Conservation (phyloP, 306 rosid genomes). For the Inga oerstediana region DNA sequence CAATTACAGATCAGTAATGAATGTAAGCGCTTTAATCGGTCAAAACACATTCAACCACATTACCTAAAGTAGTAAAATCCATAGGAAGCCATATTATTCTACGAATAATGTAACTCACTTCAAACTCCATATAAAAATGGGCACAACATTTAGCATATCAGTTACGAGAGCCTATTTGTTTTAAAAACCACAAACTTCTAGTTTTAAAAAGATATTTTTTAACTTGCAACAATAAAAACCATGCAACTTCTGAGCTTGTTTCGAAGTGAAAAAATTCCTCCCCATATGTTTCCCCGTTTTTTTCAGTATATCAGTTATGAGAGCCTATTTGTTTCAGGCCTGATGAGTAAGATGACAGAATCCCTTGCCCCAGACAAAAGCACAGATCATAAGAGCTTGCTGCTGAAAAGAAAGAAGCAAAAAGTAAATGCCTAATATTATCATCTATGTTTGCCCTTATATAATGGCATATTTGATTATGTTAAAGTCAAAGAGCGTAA, state of each 20-base stretch:
- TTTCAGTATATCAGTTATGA: neutral
- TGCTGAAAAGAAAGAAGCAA: neutral
- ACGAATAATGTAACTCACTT: neutral
- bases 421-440: neutral
- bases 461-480: slow-evolving; percentile 8
- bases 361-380: neutral
- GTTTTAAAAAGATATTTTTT: neutral
- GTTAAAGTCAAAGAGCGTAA: neutral
- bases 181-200: neutral
- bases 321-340: neutral
- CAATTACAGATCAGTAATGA: neutral
- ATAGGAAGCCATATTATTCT: neutral
- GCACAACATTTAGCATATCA: neutral
- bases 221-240: neutral
- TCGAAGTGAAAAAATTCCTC: neutral
- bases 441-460: slow-evolving; percentile 5
- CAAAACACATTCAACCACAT: neutral
- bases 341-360: neutral
- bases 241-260: neutral
- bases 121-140: neutral
- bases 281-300: neutral
- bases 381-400: neutral
- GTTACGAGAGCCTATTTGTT: too few relatives aligned
- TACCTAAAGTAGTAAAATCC: neutral
- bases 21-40: neutral